Conservation (phyloP, 768 basidiomycete genomes). For the Lactifluus echinatus region DNA sequence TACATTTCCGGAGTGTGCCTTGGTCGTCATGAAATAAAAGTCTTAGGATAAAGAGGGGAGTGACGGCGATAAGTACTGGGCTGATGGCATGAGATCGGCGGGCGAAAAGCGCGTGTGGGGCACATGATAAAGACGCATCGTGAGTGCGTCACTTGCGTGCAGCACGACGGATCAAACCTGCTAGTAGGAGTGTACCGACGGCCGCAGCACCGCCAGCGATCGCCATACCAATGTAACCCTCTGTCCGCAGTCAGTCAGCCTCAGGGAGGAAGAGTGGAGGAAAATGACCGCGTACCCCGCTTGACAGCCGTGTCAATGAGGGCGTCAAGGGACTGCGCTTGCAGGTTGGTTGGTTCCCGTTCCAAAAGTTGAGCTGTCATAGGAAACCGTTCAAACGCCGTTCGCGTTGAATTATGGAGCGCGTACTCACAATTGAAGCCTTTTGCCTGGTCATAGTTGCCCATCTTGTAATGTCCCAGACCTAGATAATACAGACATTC, state of each 20-base stretch:
- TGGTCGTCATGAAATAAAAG: background rate
- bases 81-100: background rate
- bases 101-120: background rate
- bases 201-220: slow-evolving; percentile 87
- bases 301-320: slow-evolving; percentile 83
- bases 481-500: slow-evolving; percentile 97
- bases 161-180: slow-evolving; percentile 81
- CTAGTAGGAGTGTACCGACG: slow-evolving; percentile 63
- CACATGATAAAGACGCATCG: background rate
- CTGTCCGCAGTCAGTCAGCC: slow-evolving; percentile 33
- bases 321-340: slow-evolving; percentile 77
- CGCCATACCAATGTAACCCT: slow-evolving; percentile 99
- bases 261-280: background rate
- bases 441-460: slow-evolving; percentile 86
- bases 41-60: slow-evolving; percentile 1
- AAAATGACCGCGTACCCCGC: slow-evolving; percentile 45
- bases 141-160: slow-evolving; percentile 32
- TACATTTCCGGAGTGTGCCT: background rate
- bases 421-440: slow-evolving; percentile 78
- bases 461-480: slow-evolving; percentile 93
- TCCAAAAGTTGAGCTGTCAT: slow-evolving; percentile 68
- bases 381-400: background rate
- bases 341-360: slow-evolving; percentile 89
- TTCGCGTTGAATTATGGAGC: background rate
- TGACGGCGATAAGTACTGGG: slow-evolving; percentile 9